phyloP scores from a whole-genome alignment of 2,329 filamentous ascomycete species.

The Nigrospora sphaerica region DNA sequence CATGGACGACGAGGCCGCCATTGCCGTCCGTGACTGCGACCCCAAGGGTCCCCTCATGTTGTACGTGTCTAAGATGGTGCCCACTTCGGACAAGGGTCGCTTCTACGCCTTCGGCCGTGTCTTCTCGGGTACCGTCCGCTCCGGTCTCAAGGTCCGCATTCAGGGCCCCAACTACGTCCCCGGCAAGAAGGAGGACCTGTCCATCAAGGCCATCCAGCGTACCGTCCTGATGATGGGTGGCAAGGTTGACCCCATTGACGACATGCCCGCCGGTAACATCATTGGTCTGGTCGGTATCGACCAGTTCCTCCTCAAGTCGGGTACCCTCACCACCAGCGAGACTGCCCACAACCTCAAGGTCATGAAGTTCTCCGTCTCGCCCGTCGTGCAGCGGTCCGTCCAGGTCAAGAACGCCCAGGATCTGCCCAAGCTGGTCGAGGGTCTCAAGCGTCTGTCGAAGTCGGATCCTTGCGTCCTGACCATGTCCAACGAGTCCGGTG shows the following conservation, averaged over 20 bases:
- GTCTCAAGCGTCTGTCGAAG: constrained; percentile 99
- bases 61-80: constrained; percentile 99
- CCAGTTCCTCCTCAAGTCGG: constrained; percentile 99
- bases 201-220: constrained; percentile 99
- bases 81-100: constrained; percentile 98
- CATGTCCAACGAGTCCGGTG: constrained; percentile 82
- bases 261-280: constrained; percentile 99
- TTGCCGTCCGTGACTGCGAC: constrained; percentile 98
- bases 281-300: constrained; percentile 98
- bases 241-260: constrained; percentile 97
- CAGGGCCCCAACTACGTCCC: constrained; percentile 98
- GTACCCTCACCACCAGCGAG: constrained; percentile 95
- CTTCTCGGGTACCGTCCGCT: constrained; percentile 96
- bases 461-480: constrained; percentile 98
- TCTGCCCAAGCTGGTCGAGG: constrained; percentile 98
- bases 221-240: constrained; percentile 99
- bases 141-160: constrained; percentile 99
- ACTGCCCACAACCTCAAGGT: constrained; percentile 99
- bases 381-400: constrained; percentile 96
- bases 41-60: constrained; percentile 98
- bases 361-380: constrained; percentile 99
- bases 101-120: constrained; percentile 99
- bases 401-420: constrained; percentile 99
- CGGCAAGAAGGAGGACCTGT: constrained; percentile 97
- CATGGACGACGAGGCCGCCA: constrained; percentile 80